Percentiles rank a stretch among this genome's conserved stretches.
Evolutionary conservation across 2,329 filamentous ascomycete genomes (phyloP).

Genomic region (Claviceps digitariae): DNA sequence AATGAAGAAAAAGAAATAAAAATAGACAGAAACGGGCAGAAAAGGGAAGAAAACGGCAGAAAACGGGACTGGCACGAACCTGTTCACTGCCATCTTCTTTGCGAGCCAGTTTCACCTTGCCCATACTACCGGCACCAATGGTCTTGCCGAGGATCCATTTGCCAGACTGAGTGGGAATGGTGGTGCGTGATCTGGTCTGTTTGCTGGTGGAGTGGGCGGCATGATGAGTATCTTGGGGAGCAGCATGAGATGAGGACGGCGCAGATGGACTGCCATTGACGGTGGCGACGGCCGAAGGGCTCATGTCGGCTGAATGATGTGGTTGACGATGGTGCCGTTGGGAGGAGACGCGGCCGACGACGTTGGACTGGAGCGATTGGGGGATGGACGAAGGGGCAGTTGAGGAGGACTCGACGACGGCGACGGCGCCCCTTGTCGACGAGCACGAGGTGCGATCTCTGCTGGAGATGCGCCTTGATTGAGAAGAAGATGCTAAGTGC

Average conservation of each 20-base stretch:
- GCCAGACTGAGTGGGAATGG: slow-evolving; percentile 78
- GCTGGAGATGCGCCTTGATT: slow-evolving; percentile 51
- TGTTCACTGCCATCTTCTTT: slow-evolving; percentile 85
- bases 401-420: slow-evolving; percentile 25
- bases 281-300: slow-evolving; percentile 33
- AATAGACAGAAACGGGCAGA: not conserved
- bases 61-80: slow-evolving; percentile 42
- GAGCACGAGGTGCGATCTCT: slow-evolving; percentile 33
- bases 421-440: slow-evolving; percentile 35
- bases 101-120: slow-evolving; percentile 91
- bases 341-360: slow-evolving; percentile 31
- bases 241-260: slow-evolving; percentile 31
- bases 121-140: slow-evolving; percentile 96
- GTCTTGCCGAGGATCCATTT: slow-evolving; percentile 96
- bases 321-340: slow-evolving; percentile 20
- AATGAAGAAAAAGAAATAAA: not conserved
- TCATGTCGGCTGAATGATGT: slow-evolving; percentile 30
- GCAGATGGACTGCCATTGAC: slow-evolving; percentile 39
- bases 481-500: slow-evolving; percentile 43
- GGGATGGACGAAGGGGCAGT: slow-evolving; percentile 9
- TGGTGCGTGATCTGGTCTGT: slow-evolving; percentile 53
- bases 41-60: too few relatives aligned
- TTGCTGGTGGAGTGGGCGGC: slow-evolving; percentile 27
- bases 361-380: slow-evolving; percentile 30
- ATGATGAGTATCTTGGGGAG: slow-evolving; percentile 25